phyloP scores from a whole-genome alignment of 2,329 filamentous ascomycete genomes.

The Penicillium sp. region DNA sequence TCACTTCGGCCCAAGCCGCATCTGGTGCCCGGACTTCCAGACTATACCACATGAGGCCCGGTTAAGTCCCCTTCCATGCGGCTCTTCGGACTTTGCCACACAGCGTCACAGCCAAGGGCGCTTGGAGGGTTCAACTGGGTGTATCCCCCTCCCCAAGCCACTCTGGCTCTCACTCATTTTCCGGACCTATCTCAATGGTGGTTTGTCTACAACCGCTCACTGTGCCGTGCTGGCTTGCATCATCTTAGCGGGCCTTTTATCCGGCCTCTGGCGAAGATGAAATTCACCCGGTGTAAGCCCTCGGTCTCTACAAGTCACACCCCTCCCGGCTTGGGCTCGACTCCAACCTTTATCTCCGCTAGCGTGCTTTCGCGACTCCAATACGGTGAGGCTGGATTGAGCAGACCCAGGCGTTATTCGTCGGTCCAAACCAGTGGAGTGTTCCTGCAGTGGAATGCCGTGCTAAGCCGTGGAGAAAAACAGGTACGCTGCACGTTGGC shows the following conservation, averaged over 20 bases:
- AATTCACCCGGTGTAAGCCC: not conserved
- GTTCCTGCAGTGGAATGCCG: not conserved
- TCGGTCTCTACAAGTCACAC: not conserved
- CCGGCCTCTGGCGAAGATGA: not conserved
- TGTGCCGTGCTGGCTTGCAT: not conserved
- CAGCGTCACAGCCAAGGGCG: constrained; percentile 2
- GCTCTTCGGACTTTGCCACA: constrained; percentile 16
- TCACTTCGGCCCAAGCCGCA: not conserved
- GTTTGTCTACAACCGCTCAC: not conserved
- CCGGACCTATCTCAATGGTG: not conserved
- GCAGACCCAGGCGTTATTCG: not conserved
- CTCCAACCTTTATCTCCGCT: not conserved
- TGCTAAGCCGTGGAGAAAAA: not conserved
- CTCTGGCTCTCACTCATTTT: not conserved
- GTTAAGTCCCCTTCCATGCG: constrained; percentile 18
- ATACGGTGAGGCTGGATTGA: not conserved
- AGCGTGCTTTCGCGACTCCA: not conserved
- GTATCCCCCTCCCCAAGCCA: not conserved
- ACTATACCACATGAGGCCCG: constrained; percentile 8
- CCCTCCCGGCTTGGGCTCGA: not conserved
- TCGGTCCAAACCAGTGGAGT: not conserved
- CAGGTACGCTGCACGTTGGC: not conserved
- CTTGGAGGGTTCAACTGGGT: not conserved
- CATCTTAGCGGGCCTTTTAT: not conserved
- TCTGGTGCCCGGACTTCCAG: constrained; percentile 9